Evolutionary conservation across 1,139 yeast genomes (phyloP).

Genomic region (Kodamaea arcana): DNA sequence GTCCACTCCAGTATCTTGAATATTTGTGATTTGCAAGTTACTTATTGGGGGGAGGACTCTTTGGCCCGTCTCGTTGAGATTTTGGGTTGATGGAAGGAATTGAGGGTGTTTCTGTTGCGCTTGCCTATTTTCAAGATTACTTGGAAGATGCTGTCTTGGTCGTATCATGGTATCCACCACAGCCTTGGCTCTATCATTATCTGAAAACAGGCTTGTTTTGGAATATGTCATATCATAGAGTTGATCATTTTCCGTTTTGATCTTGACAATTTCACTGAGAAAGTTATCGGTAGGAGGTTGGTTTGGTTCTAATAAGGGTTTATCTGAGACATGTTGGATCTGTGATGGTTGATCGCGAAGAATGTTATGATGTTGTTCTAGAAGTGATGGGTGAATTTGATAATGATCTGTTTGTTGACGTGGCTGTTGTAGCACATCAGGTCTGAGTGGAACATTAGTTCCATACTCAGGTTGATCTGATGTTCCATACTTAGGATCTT

Average conservation of each 20-base stretch:
- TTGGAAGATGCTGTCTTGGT: constrained; percentile 20
- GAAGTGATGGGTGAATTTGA: neutral
- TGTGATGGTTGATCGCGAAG: neutral
- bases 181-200: constrained; percentile 34
- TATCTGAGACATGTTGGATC: neutral
- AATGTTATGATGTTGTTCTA: no score
- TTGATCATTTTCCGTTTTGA: constrained; percentile 36
- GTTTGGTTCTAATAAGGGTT: neutral
- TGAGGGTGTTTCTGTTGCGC: neutral
- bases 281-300: constrained; percentile 14
- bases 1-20: constrained; percentile 10
- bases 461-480: neutral
- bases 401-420: neutral
- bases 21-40: constrained; percentile 7
- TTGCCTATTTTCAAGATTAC: no score
- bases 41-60: constrained; percentile 11
- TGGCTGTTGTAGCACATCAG: no score
- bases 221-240: constrained; percentile 33
- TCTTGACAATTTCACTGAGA: constrained; percentile 34
- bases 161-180: constrained; percentile 38
- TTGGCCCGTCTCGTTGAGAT: neutral
- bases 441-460: no score
- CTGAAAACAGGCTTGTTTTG: constrained; percentile 24
- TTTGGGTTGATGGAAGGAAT: neutral
- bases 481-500: neutral